Conservation (phyloP, 108 stramenopile genomes). For the Aureococcus anophagefferens region DNA sequence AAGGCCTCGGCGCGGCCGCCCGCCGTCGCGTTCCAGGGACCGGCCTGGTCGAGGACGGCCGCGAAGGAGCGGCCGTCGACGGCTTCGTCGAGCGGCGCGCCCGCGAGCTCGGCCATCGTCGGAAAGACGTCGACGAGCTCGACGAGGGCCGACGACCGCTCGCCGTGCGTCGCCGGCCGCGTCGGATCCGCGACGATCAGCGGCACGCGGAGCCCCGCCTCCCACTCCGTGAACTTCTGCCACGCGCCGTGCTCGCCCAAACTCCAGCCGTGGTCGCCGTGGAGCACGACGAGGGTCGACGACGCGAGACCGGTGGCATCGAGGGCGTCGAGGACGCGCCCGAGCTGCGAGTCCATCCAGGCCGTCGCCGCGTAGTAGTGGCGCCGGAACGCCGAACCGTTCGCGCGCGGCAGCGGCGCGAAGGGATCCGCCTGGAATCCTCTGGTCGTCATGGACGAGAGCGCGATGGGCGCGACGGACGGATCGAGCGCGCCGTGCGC, state of each 20-base stretch:
- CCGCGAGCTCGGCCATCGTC: neutral
- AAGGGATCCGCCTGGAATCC: too few species aligned
- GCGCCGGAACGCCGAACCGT: too few species aligned
- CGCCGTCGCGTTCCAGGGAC: too few species aligned
- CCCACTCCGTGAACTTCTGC: neutral
- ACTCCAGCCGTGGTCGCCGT: conserved; percentile 9
- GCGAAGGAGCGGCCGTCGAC: too few species aligned
- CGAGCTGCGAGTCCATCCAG: neutral
- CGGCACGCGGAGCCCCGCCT: conserved; percentile 5
- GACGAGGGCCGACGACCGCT: neutral
- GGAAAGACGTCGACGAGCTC: neutral
- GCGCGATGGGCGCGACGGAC: too few species aligned
- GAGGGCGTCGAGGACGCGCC: neutral
- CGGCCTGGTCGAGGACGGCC: too few species aligned
- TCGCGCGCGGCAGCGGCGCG: too few species aligned
- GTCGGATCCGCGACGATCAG: conserved; percentile 1
- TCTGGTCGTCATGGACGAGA: too few species aligned
- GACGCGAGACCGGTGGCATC: neutral
- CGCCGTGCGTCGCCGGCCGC: neutral
- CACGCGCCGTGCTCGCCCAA: conserved; percentile 4
- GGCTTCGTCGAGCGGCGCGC: too few species aligned
- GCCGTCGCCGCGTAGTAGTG: conserved; percentile 4
- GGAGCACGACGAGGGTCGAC: neutral
- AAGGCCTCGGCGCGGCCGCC: too few species aligned
- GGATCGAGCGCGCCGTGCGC: too few species aligned